Conservation (phyloP, 2,329 filamentous ascomycete genomes). For the Helotiales sp. region DNA sequence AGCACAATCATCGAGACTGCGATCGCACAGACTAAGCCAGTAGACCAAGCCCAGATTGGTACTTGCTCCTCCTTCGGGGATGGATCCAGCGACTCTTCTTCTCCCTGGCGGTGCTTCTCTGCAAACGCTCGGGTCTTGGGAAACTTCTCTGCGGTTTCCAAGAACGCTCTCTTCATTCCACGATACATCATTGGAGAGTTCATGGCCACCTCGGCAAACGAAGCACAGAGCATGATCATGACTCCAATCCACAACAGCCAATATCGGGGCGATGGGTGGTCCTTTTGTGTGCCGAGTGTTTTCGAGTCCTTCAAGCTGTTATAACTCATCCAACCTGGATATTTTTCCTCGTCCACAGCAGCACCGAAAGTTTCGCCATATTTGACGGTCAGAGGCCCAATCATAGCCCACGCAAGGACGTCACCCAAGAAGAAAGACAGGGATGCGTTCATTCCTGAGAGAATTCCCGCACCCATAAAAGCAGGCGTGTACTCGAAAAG, state of each 20-base stretch:
- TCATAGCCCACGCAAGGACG: constrained; percentile 1
- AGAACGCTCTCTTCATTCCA: constrained; percentile 2
- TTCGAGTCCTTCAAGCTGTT: not conserved
- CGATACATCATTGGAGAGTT: constrained; percentile 6
- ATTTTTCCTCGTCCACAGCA: not conserved
- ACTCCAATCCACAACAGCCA: not conserved
- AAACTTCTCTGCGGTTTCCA: not conserved
- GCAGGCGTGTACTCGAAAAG: constrained; percentile 7
- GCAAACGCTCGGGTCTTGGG: not conserved
- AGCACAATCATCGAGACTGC: constrained; percentile 7
- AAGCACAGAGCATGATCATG: constrained; percentile 7
- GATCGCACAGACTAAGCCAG: not conserved
- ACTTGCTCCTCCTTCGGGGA: constrained; percentile 5
- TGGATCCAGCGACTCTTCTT: not conserved
- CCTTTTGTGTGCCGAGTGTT: not conserved
- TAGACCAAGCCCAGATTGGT: constrained; percentile 3
- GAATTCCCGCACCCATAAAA: constrained; percentile 6
- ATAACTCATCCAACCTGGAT: not conserved
- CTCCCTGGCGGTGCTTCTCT: not conserved
- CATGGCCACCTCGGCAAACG: constrained; percentile 8
- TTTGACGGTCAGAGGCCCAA: not conserved
- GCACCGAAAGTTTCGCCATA: not conserved
- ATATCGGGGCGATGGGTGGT: not conserved
- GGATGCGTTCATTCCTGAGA: constrained; percentile 1
- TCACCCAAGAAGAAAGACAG: constrained; percentile 1